phyloP scores from a whole-genome alignment of 148 eudicot species.

The Bassia scoparia region DNA sequence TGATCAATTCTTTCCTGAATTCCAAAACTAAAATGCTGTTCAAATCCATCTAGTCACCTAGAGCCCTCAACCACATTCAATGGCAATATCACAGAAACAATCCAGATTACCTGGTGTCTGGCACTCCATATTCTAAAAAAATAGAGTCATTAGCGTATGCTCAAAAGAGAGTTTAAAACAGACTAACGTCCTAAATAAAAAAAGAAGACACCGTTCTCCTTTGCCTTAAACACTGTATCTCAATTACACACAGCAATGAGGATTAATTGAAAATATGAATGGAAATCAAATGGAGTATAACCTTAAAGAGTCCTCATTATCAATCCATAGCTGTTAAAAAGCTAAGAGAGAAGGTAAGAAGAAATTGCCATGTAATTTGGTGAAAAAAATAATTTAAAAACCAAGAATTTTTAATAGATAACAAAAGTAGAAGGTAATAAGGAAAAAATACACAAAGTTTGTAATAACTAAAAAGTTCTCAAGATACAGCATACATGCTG shows the following conservation, averaged over 20 bases:
- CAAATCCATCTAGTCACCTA: too few species aligned
- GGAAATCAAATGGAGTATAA: too few species aligned
- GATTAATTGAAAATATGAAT: too few species aligned
- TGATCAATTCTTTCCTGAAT: background rate
- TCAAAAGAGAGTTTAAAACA: too few species aligned
- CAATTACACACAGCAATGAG: too few species aligned
- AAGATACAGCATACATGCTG: background rate
- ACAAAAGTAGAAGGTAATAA: background rate
- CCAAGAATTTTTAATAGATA: background rate
- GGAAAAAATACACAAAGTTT: background rate
- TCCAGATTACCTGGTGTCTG: too few species aligned
- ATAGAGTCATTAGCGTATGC: too few species aligned
- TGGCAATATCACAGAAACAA: background rate
- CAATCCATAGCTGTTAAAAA: background rate
- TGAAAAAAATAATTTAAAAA: background rate
- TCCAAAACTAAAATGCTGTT: constrained; percentile 1
- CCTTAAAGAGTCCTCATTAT: background rate
- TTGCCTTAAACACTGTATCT: too few species aligned
- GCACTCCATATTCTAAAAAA: too few species aligned
- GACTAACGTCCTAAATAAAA: too few species aligned
- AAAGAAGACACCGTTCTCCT: too few species aligned
- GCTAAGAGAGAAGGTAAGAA: background rate
- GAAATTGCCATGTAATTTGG: background rate
- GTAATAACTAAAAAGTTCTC: background rate
- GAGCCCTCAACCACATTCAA: background rate